A percentile compares a stretch with the other conserved stretches of the same genome.
Conservation (phyloP, 2,329 filamentous ascomycete species). For the Cladosporium velox region DNA sequence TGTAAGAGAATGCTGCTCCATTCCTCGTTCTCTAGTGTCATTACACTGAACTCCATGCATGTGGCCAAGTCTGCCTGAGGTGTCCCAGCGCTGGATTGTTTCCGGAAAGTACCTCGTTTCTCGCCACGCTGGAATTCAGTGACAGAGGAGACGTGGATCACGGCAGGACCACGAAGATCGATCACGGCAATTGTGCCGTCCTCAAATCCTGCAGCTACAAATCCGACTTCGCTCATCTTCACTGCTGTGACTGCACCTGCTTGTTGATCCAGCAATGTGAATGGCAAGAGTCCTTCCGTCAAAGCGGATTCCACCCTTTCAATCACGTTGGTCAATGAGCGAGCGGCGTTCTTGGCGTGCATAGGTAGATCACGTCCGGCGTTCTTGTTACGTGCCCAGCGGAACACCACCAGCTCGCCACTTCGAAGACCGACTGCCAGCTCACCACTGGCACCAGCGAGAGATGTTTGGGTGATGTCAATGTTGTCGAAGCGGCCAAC, state of each 20-base stretch:
- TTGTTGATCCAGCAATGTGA: conserved; percentile 78
- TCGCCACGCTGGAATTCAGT: conserved; percentile 74
- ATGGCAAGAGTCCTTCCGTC: conserved; percentile 78
- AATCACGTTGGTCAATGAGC: conserved; percentile 70
- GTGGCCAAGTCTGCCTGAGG: conserved; percentile 71
- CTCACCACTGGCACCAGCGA: conserved; percentile 80
- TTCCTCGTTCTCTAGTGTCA: conserved; percentile 89
- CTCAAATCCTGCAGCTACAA: conserved; percentile 84
- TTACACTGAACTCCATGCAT: conserved; percentile 83
- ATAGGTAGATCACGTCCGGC: conserved; percentile 64
- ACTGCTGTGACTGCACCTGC: conserved; percentile 78
- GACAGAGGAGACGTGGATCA: conserved; percentile 76
- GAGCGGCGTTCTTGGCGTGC: conserved; percentile 47
- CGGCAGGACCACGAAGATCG: conserved; percentile 80
- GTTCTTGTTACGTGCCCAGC: conserved; percentile 80
- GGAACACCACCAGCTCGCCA: conserved; percentile 85
- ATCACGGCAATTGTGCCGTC: conserved; percentile 78
- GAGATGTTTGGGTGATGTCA: conserved; percentile 74
- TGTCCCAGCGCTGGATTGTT: conserved; percentile 51
- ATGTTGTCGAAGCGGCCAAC: conserved; percentile 77
- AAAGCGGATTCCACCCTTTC: conserved; percentile 70
- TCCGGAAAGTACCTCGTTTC: conserved; percentile 71
- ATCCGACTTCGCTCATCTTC: conserved; percentile 88
- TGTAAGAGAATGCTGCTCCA: conserved; percentile 95
- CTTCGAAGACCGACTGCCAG: conserved; percentile 76